phyloP scores from a whole-genome alignment of 805 yeast species.

The Ogataea corticis region DNA sequence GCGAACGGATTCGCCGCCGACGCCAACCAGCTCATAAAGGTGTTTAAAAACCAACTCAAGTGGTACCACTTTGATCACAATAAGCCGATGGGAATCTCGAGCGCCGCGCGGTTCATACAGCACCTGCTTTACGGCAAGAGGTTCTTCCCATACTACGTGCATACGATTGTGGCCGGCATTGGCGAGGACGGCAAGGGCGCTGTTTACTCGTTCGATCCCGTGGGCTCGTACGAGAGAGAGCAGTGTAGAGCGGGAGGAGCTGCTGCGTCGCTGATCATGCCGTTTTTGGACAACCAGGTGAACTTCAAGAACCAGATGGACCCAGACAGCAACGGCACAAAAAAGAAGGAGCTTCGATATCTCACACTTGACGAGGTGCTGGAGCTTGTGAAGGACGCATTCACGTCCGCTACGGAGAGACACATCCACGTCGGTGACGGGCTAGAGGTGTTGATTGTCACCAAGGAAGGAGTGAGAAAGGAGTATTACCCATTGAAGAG shows the following conservation, averaged over 20 bases:
- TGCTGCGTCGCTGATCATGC: conserved; percentile 94
- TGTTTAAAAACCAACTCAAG: conserved; percentile 66
- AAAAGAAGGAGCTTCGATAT: conserved; percentile 60
- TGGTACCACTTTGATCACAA: conserved; percentile 94
- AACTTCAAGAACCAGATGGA: conserved; percentile 90
- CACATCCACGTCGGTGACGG: conserved; percentile 99
- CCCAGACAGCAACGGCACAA: conserved; percentile 71
- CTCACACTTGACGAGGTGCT: conserved; percentile 82
- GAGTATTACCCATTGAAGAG: conserved; percentile 85
- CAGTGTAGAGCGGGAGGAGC: conserved; percentile 98
- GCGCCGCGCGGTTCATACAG: conserved; percentile 90
- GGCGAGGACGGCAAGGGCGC: conserved; percentile 93
- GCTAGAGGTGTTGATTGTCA: conserved; percentile 83
- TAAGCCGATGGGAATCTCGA: conserved; percentile 61
- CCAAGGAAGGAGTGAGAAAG: conserved; percentile 87
- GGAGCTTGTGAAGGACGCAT: conserved; percentile 88
- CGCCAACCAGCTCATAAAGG: conserved; percentile 78
- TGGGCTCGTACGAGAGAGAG: conserved; percentile 96
- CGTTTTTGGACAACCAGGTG: conserved; percentile 96
- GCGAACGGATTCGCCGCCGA: conserved; percentile 98
- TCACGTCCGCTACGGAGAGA: conserved; percentile 95
- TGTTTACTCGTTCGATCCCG: conserved; percentile 95
- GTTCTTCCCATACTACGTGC: conserved; percentile 95
- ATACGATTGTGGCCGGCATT: conserved; percentile 91
- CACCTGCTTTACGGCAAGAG: conserved; percentile 89